Percentiles rank a stretch among this genome's conserved stretches.
phyloP scores from a whole-genome alignment of 139 green algal genomes.

The Closterium sp. region DNA sequence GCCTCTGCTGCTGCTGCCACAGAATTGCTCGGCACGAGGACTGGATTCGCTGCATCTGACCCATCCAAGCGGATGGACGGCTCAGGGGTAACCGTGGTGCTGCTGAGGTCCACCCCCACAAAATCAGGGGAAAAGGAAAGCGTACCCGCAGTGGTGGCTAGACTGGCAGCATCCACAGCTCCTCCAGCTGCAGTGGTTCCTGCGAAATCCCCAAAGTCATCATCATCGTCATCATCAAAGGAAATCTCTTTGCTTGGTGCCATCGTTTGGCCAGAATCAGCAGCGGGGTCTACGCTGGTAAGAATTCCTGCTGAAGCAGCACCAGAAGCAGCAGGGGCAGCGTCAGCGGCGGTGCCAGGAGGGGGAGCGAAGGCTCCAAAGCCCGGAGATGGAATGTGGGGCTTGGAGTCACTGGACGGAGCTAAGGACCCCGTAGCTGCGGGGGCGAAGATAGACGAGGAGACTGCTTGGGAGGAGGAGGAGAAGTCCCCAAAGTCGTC shows the following conservation, averaged over 20 bases:
- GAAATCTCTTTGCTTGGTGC: neutral
- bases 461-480: too few species aligned
- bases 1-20: neutral
- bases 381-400: neutral
- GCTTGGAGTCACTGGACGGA: neutral
- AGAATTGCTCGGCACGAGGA: neutral
- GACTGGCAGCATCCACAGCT: neutral
- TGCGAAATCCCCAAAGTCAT: neutral
- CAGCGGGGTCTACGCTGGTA: too few species aligned
- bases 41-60: neutral
- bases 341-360: neutral
- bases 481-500: too few species aligned
- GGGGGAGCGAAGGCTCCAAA: neutral
- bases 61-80: neutral
- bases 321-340: neutral
- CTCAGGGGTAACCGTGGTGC: neutral
- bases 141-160: neutral
- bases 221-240: neutral
- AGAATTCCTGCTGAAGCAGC: neutral
- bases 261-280: neutral
- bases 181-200: neutral
- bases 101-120: neutral
- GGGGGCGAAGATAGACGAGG: too few species aligned
- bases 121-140: neutral
- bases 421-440: neutral